Conservation (phyloP, 352 stramenopile genomes). For the Phytopythium helicoides region DNA sequence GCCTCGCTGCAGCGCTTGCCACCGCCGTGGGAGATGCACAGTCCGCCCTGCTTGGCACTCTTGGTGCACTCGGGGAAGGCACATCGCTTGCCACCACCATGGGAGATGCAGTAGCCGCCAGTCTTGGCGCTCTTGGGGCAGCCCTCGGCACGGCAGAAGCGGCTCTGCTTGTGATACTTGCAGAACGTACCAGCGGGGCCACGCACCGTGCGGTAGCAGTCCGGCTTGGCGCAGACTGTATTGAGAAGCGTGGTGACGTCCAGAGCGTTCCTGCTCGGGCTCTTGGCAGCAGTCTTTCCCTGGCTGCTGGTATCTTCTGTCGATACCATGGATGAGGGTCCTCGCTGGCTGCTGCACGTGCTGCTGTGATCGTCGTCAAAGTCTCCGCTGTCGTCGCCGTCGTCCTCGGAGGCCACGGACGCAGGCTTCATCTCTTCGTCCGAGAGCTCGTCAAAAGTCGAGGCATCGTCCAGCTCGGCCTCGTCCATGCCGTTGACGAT, state of each 20-base stretch:
- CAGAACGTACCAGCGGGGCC: slow-evolving; percentile 66
- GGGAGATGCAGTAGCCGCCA: slow-evolving; percentile 70
- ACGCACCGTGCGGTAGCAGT: slow-evolving; percentile 78
- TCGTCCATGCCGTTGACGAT: slow-evolving; percentile 66
- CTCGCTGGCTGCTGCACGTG: slow-evolving; percentile 7
- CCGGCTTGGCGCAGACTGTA: slow-evolving; percentile 71
- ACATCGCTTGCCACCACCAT: slow-evolving; percentile 71
- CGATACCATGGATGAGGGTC: slow-evolving; percentile 5
- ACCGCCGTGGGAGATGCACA: slow-evolving; percentile 83
- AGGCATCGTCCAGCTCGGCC: slow-evolving; percentile 20
- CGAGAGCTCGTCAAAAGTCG: slow-evolving; percentile 16
- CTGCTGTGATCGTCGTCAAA: slow-evolving; percentile 8
- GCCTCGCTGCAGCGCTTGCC: slow-evolving; percentile 74
- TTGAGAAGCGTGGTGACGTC: slow-evolving; percentile 73
- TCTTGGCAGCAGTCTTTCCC: slow-evolving; percentile 1
- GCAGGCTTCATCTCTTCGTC: slow-evolving; percentile 42
- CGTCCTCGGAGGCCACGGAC: slow-evolving; percentile 9
- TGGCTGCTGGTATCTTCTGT: slow-evolving; percentile 22
- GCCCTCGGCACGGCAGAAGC: slow-evolving; percentile 65
- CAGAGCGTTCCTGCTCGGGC: slow-evolving; percentile 32
- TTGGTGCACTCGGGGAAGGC: slow-evolving; percentile 76
- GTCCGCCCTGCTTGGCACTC: slow-evolving; percentile 76
- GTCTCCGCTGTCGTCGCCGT: slow-evolving; percentile 28
- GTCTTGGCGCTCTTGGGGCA: slow-evolving; percentile 82
- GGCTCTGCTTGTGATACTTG: slow-evolving; percentile 85